phyloP scores from a whole-genome alignment of 345 rosid genomes.

The Hevea brasiliensis region DNA sequence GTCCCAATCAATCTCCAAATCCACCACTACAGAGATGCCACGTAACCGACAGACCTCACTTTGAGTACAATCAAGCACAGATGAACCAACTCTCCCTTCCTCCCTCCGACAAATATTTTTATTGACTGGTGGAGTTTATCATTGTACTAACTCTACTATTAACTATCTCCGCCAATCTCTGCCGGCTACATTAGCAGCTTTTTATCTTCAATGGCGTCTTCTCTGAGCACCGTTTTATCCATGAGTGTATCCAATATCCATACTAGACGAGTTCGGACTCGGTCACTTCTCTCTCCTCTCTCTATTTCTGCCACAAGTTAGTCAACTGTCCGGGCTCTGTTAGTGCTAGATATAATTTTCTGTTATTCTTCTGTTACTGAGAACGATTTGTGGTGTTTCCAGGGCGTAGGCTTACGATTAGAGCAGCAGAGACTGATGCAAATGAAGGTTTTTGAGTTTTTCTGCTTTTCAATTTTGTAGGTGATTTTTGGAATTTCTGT shows the following conservation, averaged over 20 bases:
- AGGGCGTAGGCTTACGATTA: conserved; percentile 69
- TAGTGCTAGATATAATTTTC: neutral
- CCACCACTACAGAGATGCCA: neutral
- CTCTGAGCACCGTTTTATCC: conserved; percentile 51
- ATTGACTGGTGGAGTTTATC: neutral
- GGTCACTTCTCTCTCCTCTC: conserved; percentile 23
- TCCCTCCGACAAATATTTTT: neutral
- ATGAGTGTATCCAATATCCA: conserved; percentile 34
- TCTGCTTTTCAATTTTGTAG: neutral
- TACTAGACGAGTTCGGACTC: conserved; percentile 39
- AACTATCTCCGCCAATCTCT: conserved; percentile 12
- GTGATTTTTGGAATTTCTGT: neutral
- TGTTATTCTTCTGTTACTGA: neutral
- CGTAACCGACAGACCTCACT: conserved; percentile 1
- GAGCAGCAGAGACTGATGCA: conserved; percentile 80
- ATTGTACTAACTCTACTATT: neutral
- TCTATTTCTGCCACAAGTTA: conserved; percentile 57
- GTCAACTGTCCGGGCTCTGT: conserved; percentile 28
- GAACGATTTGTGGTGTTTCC: conserved; percentile 13
- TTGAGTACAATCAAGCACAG: neutral
- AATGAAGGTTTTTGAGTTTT: conserved; percentile 54
- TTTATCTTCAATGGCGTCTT: conserved; percentile 57
- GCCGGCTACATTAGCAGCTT: neutral
- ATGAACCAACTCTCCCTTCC: neutral
- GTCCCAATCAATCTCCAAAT: neutral